Base-by-base conservation (phyloP, 306 rosid genomes). In the Cucumis melo region DNA sequence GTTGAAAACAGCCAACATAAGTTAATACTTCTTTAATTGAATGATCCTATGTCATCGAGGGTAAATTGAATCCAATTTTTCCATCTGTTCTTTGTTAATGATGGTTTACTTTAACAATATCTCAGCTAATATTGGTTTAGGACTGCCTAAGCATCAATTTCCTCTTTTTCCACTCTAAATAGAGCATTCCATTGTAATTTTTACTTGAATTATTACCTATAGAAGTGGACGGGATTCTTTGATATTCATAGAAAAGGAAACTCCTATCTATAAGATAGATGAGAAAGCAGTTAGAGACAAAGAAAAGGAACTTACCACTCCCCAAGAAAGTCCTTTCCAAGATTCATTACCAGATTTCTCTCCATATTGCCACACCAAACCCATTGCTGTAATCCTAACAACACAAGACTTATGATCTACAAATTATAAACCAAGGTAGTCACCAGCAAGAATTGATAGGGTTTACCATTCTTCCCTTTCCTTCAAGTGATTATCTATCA, bases 271-370 rank as follows among this genome's bases (percentile, higher is more conserved):
- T 20, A 41, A 20, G 55, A 57, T 42, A 23, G 34, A 55, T 27
- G 54, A 64, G 10, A 36, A 54, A 29, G n/a, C 29, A 74, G 32
- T n/a, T 6, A n/a, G 8, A 73, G 46, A 60, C 20, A 54, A 6
- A 58, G 39, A 42, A 64, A 75, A 36, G 24, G 2, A 59, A 82
- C 90, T 80, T 67, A 93, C 99, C 99, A 91, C 92, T 10, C 92
- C 98, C 99, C 97, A 94, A 58, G 99, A 85, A 41, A 94, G 97
- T 20, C 99, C 96, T 80, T 94, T 94, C 99, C 99, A 90, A 41
- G 97, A 81, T 59, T 90, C 77, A 84, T 82, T 78, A 9, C 90
- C 92, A 9, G 99, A 80, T 84, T 86, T 89, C 21, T 94, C 95
- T 8, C 92, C 97, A 38, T 94, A 90, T 71, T 85, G 90, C 99